Conservation (phyloP, 129 eudicot species). For the Calendula officinalis region DNA sequence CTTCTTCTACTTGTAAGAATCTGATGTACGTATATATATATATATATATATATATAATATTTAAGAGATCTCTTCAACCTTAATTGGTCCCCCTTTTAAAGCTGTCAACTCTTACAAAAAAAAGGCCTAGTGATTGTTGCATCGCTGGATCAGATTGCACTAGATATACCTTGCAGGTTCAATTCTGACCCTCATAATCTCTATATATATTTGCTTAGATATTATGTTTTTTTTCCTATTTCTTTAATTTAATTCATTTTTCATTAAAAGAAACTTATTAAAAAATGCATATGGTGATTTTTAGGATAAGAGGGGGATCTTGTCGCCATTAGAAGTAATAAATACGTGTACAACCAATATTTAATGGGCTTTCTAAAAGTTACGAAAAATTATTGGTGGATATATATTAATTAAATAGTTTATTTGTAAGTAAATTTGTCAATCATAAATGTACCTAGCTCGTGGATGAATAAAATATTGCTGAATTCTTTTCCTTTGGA, state of each 20-base stretch:
- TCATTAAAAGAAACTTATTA: background rate
- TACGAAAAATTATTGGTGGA: background rate
- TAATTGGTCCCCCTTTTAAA: constrained; percentile 40
- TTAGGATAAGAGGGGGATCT: constrained; percentile 23
- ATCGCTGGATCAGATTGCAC: constrained; percentile 84
- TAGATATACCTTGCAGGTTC: constrained; percentile 44
- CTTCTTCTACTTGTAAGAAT: constrained; percentile 10
- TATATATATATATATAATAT: constrained; percentile 15
- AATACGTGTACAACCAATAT: constrained; percentile 8
- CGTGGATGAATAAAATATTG: background rate
- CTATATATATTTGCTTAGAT: constrained; percentile 46
- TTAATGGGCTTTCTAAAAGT: background rate
- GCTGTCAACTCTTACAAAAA: constrained; percentile 58
- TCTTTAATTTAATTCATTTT: constrained; percentile 1
- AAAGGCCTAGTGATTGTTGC: constrained; percentile 44
- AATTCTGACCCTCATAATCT: constrained; percentile 38
- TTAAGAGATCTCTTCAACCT: constrained; percentile 45
- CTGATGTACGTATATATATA: constrained; percentile 12
- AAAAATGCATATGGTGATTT: constrained; percentile 20
- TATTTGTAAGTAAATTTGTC: no score
- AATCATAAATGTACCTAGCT: background rate
- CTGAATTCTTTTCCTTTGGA: background rate
- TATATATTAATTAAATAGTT: background rate
- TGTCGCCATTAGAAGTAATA: constrained; percentile 27
- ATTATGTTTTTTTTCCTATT: constrained; percentile 27